Evolutionary conservation across 768 basidiomycete genomes (phyloP).

Genomic region (Russula emetica): DNA sequence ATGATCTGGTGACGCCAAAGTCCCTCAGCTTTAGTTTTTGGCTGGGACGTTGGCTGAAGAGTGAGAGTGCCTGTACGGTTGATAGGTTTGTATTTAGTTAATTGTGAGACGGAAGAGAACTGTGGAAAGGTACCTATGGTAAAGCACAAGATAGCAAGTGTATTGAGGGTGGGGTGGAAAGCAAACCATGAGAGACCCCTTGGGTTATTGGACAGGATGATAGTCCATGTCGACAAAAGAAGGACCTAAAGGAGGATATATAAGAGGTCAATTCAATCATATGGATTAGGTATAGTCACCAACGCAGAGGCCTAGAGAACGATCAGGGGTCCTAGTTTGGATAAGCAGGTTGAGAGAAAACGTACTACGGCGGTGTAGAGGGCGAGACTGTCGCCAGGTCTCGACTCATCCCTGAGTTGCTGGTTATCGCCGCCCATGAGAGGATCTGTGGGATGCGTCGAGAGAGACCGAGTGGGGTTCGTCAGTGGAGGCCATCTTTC

Average conservation of each 20-base stretch:
- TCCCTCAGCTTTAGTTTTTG: constrained; percentile 60
- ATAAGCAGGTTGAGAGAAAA: not conserved
- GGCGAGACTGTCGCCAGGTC: constrained; percentile 39
- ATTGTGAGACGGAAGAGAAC: not conserved
- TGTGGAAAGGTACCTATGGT: constrained; percentile 49
- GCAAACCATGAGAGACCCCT: constrained; percentile 54
- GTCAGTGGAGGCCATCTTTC: not conserved
- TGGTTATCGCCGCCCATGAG: constrained; percentile 27
- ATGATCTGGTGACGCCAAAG: constrained; percentile 65
- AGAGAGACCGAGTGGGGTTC: not conserved
- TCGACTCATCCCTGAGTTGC: constrained; percentile 36
- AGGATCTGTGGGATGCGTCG: constrained; percentile 5
- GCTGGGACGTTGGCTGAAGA: constrained; percentile 67
- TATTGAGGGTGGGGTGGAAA: constrained; percentile 62
- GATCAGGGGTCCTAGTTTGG: constrained; percentile 1
- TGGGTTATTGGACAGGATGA: constrained; percentile 46
- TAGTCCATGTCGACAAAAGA: constrained; percentile 41
- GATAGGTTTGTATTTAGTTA: not conserved
- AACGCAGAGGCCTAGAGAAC: constrained; percentile 17
- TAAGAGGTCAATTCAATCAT: not conserved
- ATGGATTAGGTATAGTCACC: not conserved
- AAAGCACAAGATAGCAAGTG: constrained; percentile 50
- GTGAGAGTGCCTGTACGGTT: constrained; percentile 58
- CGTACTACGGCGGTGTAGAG: constrained; percentile 38
- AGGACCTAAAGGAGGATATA: constrained; percentile 16